Evolutionary conservation across 768 basidiomycete species (phyloP).

Genomic region (Tricholoma bakamatsutake): DNA sequence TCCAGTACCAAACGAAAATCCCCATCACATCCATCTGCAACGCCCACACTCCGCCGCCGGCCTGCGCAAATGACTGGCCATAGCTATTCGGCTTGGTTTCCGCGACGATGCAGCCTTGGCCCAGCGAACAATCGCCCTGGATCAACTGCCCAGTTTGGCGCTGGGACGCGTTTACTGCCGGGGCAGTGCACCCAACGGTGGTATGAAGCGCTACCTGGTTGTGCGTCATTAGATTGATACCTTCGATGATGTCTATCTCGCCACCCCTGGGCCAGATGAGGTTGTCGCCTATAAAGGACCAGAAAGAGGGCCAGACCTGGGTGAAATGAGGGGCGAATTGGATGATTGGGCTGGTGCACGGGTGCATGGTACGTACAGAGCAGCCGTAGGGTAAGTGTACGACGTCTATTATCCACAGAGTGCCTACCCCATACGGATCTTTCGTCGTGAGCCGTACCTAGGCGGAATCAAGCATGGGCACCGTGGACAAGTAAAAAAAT

Average conservation of each 20-base stretch:
- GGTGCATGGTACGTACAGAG: conserved; percentile 38
- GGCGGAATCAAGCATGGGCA: background rate
- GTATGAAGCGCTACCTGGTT: conserved; percentile 61
- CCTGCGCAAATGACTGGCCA: conserved; percentile 41
- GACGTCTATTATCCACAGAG: conserved; percentile 37
- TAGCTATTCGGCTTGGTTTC: conserved; percentile 40
- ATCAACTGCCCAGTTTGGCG: conserved; percentile 26
- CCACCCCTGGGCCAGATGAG: conserved; percentile 36
- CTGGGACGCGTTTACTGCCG: conserved; percentile 12
- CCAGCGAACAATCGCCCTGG: conserved; percentile 25
- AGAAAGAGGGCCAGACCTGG: conserved; percentile 42
- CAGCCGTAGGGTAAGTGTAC: conserved; percentile 52
- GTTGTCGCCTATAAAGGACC: conserved; percentile 33
- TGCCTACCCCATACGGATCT: conserved; percentile 33
- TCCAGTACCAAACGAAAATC: conserved; percentile 21
- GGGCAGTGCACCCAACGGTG: conserved; percentile 28
- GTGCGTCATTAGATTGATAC: conserved; percentile 41
- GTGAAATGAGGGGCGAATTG: background rate
- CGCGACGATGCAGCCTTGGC: conserved; percentile 38
- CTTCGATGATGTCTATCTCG: conserved; percentile 53
- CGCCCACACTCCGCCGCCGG: conserved; percentile 54
- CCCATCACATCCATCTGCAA: conserved; percentile 59
- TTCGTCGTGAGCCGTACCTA: conserved; percentile 40
- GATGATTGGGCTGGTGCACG: background rate
- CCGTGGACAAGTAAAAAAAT: background rate